Base-by-base conservation (phyloP, 805 yeast species). In the Sugiyamaella marilandica region DNA sequence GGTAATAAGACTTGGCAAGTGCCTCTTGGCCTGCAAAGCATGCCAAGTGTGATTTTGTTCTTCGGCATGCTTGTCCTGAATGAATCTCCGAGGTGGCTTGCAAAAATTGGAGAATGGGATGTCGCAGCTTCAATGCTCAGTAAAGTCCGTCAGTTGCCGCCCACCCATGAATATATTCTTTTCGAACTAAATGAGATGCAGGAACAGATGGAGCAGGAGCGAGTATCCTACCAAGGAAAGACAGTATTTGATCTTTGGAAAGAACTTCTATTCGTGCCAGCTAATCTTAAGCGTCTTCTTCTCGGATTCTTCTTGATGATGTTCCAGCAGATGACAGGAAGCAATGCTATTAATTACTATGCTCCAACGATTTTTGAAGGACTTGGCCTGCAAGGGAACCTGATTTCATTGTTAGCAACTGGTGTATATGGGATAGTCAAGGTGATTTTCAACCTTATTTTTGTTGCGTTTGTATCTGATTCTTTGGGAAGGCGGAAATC, bases 41-140 rank as follows among this genome's bases (percentile, higher is more conserved):
- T 79, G 67, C 87, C 95, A 94, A 92, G 95, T 10, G 85, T 87
- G 55, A 87, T 79, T 10, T 69, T 87, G n/a, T 78, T 84, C 2
- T 56, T 73, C 4, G 94, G 94, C 3, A 82, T 87, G 85, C 62
- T 79, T 35, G 76, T 80, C 33, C 68, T 88, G n/a, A 95, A 95
- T 0, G 95, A 87, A 64, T 79, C 87, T 45, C 95, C 95, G 0
- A 73, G 95, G 54, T 87, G 74, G 65, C 84, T 76, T 34, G 37
- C 37, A 14, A 36, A 37, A 43, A 37, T 36, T 5, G 51, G 45
- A n/a, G 45, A 48, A 24, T 37, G 45, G 45, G 51, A 48, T 24
- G 29, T 34, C 5, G 51, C 51, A 24, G 36, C 43, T n/a, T 13
- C 24, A 9, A 19, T 14, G 45, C 45, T 48, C 18, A 24, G 34